Conservation (phyloP, 129 eudicot species). For the Erigeron canadensis region DNA sequence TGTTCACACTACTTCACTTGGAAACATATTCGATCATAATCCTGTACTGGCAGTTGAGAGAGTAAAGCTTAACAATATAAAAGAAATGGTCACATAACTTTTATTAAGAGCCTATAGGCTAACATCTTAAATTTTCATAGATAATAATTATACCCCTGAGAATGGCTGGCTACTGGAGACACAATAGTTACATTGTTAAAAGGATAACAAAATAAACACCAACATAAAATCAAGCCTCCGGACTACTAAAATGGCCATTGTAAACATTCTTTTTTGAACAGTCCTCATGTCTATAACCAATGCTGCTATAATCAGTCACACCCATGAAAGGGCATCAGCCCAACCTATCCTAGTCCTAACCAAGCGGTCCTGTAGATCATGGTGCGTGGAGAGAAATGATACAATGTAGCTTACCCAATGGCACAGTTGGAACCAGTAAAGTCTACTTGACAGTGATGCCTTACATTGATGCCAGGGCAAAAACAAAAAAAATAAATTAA, state of each 20-base stretch:
- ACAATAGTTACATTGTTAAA: background rate
- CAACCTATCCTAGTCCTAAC: slow-evolving; percentile 2
- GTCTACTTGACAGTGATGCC: slow-evolving; percentile 31
- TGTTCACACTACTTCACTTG: background rate
- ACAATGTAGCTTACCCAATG: background rate
- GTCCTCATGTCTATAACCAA: too few relatives aligned
- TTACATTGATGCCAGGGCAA: slow-evolving; percentile 30
- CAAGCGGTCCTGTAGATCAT: background rate
- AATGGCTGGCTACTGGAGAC: background rate
- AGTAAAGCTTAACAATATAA: background rate
- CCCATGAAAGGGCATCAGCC: background rate
- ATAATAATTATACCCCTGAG: background rate
- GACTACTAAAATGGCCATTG: background rate
- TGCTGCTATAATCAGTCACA: too few relatives aligned
- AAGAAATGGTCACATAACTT: background rate
- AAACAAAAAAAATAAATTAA: slow-evolving; percentile 24
- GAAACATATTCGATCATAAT: background rate
- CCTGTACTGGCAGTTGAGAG: background rate
- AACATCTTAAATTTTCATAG: background rate
- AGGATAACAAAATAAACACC: background rate
- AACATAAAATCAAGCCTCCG: background rate
- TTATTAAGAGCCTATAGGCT: background rate
- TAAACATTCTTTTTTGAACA: too few relatives aligned
- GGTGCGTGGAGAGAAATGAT: background rate
- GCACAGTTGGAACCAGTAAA: slow-evolving; percentile 18